Conservation (phyloP, 2,329 filamentous ascomycete species). For the Phialemonium atrogriseum region DNA sequence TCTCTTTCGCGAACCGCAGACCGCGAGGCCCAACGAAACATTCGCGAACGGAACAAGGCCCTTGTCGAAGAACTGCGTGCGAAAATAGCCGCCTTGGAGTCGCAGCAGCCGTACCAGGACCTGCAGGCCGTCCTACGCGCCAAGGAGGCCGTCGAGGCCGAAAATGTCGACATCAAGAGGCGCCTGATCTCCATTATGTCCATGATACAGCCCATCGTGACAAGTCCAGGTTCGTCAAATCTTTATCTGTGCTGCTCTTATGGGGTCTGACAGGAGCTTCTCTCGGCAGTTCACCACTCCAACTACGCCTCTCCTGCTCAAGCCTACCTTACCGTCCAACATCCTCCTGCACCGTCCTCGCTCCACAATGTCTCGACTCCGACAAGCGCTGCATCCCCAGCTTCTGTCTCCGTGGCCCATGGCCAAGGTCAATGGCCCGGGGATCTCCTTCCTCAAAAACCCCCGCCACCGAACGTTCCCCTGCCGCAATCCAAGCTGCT, state of each 20-base stretch:
- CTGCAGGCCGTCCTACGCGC: slow-evolving; percentile 66
- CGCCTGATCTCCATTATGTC: slow-evolving; percentile 57
- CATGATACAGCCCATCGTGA: slow-evolving; percentile 52
- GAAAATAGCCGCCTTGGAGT: slow-evolving; percentile 66
- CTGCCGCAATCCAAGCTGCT: slow-evolving; percentile 21
- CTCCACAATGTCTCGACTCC: slow-evolving; percentile 29
- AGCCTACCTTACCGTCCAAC: slow-evolving; percentile 13
- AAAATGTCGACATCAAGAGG: slow-evolving; percentile 71
- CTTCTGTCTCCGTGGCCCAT: slow-evolving; percentile 22
- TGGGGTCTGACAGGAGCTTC: slow-evolving; percentile 8
- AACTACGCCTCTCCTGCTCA: slow-evolving; percentile 25
- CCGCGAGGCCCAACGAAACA: slow-evolving; percentile 77
- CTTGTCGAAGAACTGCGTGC: slow-evolving; percentile 70
- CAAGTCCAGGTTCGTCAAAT: slow-evolving; percentile 16
- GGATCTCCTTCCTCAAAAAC: slow-evolving; percentile 8
- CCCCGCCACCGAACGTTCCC: slow-evolving; percentile 12
- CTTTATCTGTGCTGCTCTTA: slow-evolving; percentile 10
- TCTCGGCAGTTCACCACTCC: background rate
- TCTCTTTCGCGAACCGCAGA: slow-evolving; percentile 37
- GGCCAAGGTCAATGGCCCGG: slow-evolving; percentile 9
- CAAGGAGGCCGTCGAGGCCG: slow-evolving; percentile 68
- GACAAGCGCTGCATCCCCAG: slow-evolving; percentile 21
- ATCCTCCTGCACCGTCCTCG: slow-evolving; percentile 14
- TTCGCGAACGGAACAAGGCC: slow-evolving; percentile 71
- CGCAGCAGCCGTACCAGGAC: slow-evolving; percentile 75